Base-by-base conservation (phyloP, 176 grass and related monocot genomes). In the Aegilops longissima region DNA sequence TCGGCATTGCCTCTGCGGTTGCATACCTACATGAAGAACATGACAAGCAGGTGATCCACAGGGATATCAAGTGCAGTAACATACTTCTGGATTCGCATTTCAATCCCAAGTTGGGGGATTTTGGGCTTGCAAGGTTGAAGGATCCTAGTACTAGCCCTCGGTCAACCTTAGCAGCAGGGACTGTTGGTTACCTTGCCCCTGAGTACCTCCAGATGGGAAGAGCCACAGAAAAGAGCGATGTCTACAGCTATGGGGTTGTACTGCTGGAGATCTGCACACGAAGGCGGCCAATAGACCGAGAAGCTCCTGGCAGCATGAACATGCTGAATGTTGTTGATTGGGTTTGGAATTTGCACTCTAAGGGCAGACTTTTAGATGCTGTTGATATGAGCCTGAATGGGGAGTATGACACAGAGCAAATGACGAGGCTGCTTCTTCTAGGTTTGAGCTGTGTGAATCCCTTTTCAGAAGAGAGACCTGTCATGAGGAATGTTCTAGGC, bases 51-150 rank as follows among this genome's bases (percentile, higher is more conserved):
- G 90, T 89, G 80, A 92, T 92, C 58, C 87, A 92, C 71, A 89
- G 90, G 84, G 90, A 92, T 61, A 92, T 92, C 61, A 92, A 92
- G 80, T 86, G 83, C 80, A 89, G 86, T 62, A 89, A 92, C 80
- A 86, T 92, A 79, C 75, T 92, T 34, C 80, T 89, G 24, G 87
- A 89, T 81, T 82, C 83, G 5, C 38, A 82, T 25, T 89, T 89
- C 80, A 89, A 82, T 61, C 83, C 87, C 0, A 79, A 36, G 51
- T 23, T 89, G 73, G 87, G 83, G 13, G 87, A 92, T 70, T 92
- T 92, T 52, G 87, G 90, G 58, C 87, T 89, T 52, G 87, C 90
- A 21, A 86, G 90, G 75, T 63, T 86, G 87, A 89, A 75, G 47
- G 83, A 92, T 82, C 83, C 79, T 35, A 73, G 83, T 45, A 80